phyloP scores from a whole-genome alignment of 2,329 filamentous ascomycete genomes.

The Arthroderma uncinatum region DNA sequence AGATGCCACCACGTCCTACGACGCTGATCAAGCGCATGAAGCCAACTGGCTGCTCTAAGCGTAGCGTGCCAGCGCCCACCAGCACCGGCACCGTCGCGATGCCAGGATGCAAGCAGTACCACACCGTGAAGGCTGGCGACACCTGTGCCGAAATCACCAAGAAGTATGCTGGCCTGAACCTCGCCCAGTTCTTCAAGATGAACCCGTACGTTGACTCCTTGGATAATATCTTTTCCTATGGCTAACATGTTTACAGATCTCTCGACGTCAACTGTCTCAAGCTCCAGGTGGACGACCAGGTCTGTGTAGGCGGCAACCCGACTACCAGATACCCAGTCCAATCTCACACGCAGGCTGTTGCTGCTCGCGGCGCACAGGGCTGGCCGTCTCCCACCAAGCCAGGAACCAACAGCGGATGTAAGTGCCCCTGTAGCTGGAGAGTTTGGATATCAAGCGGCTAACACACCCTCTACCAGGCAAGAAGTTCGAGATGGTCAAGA shows the following conservation, averaged over 20 bases:
- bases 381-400: not conserved
- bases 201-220: constrained; percentile 2
- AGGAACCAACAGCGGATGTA: not conserved
- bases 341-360: not conserved
- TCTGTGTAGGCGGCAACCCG: not conserved
- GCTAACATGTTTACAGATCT: not conserved
- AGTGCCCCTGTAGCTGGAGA: too few species aligned
- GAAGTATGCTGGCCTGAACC: not conserved
- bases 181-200: not conserved
- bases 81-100: not conserved
- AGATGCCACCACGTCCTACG: not conserved
- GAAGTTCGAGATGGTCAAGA: not conserved
- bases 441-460: not conserved
- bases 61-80: not conserved
- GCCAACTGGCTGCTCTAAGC: not conserved
- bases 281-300: not conserved
- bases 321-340: not conserved
- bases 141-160: not conserved
- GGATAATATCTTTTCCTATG: too few species aligned
- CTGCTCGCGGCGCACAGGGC: not conserved
- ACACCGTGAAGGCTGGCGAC: not conserved
- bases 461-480: not conserved
- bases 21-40: not conserved
- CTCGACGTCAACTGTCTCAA: not conserved
- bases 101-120: not conserved